Conservation (phyloP, 2,329 filamentous ascomycete species). For the Neofusicoccum laricinum region DNA sequence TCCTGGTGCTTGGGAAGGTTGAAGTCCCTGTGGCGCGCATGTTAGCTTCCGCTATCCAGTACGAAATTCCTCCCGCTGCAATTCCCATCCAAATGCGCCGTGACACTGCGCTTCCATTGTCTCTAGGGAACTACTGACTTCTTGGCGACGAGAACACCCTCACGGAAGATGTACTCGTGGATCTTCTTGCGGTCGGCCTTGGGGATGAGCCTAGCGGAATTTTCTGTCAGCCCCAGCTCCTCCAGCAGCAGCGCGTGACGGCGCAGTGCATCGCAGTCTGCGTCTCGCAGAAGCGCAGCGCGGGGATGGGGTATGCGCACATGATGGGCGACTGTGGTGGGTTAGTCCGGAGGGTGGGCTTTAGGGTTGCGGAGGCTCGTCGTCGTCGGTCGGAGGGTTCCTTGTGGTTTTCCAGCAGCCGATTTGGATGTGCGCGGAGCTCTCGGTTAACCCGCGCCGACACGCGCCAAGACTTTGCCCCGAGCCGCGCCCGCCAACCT, state of each 20-base stretch:
- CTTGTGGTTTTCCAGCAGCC: slow-evolving; percentile 6
- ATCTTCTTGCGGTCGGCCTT: slow-evolving; percentile 99
- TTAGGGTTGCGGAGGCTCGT: slow-evolving; percentile 13
- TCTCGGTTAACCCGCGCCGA: slow-evolving; percentile 12
- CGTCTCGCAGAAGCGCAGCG: neutral
- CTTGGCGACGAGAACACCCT: slow-evolving; percentile 19
- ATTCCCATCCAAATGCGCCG: too few relatives aligned
- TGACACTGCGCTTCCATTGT: too few relatives aligned
- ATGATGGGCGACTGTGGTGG: slow-evolving; percentile 17
- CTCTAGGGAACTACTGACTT: slow-evolving; percentile 13
- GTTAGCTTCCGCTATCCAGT: neutral
- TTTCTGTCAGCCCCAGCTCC: slow-evolving; percentile 2
- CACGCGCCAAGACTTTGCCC: neutral
- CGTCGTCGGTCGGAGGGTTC: slow-evolving; percentile 15
- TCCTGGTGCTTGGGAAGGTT: slow-evolving; percentile 97
- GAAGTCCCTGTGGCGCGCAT: slow-evolving; percentile 91
- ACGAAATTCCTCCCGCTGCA: too few relatives aligned
- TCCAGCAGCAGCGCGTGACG: slow-evolving; percentile 41
- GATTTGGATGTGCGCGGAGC: slow-evolving; percentile 8
- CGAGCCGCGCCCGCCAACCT: neutral
- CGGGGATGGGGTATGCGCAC: neutral
- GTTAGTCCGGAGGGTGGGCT: slow-evolving; percentile 13
- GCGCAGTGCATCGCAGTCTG: neutral
- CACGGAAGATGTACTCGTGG: slow-evolving; percentile 95
- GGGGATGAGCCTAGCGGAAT: slow-evolving; percentile 72